Conservation (phyloP, 2,329 filamentous ascomycete species). For the Penicillium capsulatum region DNA sequence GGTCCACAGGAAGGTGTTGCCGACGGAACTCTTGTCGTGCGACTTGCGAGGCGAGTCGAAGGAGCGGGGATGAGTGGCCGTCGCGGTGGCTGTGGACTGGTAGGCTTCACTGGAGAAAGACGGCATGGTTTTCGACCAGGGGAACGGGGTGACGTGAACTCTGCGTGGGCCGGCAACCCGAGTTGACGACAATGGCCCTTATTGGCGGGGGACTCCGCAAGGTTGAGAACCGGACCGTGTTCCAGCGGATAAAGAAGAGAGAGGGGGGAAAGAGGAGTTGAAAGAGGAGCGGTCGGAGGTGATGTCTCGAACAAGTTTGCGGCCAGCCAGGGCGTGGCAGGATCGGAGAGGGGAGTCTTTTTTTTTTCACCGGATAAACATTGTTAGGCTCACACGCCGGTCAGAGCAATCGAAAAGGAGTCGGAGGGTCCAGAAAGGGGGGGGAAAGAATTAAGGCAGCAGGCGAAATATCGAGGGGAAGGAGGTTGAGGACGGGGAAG, state of each 20-base stretch:
- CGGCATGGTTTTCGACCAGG: constrained; percentile 30
- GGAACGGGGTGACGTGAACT: constrained; percentile 29
- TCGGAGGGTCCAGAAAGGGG: constrained; percentile 4
- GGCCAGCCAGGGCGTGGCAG: constrained; percentile 11
- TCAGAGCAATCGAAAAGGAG: neutral
- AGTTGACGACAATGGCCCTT: constrained; percentile 21
- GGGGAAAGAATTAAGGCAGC: constrained; percentile 4
- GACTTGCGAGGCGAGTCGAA: constrained; percentile 43
- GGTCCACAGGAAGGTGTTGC: constrained; percentile 47
- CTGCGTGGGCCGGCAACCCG: constrained; percentile 29
- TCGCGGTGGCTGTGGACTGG: constrained; percentile 25
- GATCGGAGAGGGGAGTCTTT: neutral
- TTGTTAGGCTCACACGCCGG: constrained; percentile 5
- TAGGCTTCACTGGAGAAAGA: constrained; percentile 38
- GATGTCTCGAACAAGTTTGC: neutral
- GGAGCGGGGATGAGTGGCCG: constrained; percentile 34
- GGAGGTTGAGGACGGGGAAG: constrained; percentile 2
- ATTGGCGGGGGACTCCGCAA: constrained; percentile 18
- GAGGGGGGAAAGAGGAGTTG: constrained; percentile 4
- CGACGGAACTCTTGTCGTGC: constrained; percentile 42
- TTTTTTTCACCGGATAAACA: constrained; percentile 17
- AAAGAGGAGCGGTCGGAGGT: constrained; percentile 9
- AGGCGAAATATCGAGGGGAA: neutral
- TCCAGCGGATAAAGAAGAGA: constrained; percentile 11
- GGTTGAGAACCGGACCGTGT: constrained; percentile 18